Evolutionary conservation across 495 filamentous ascomycete genomes (phyloP).

Genomic region (Peziza echinospora): DNA sequence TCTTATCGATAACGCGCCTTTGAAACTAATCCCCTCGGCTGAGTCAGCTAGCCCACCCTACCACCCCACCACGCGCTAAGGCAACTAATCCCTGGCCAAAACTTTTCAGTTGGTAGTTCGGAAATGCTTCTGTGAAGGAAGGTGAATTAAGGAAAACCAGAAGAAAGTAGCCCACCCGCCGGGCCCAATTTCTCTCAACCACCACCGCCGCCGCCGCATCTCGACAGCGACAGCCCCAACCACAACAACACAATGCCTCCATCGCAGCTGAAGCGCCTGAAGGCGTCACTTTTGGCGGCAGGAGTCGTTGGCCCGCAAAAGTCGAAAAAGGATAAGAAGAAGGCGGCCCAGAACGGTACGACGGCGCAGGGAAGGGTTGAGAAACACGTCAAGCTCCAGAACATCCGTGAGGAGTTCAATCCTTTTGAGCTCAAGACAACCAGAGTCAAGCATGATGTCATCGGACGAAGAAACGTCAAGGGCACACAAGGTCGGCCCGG

Average conservation of each 20-base stretch:
- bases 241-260: conserved; percentile 86
- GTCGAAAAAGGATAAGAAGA: conserved; percentile 51
- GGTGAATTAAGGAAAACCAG: too few species aligned
- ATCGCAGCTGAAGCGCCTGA: conserved; percentile 89
- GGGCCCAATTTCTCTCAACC: too few species aligned
- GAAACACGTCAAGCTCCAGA: conserved; percentile 48
- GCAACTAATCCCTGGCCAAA: too few species aligned
- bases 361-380: conserved; percentile 54
- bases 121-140: too few species aligned
- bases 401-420: conserved; percentile 87
- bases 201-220: too few species aligned
- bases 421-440: conserved; percentile 78
- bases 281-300: conserved; percentile 64
- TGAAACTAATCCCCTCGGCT: too few species aligned
- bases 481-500: conserved; percentile 47
- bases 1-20: too few species aligned
- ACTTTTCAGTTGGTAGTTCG: too few species aligned
- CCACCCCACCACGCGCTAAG: too few species aligned
- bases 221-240: too few species aligned
- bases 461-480: conserved; percentile 27
- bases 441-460: conserved; percentile 12
- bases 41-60: too few species aligned
- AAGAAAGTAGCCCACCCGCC: too few species aligned
- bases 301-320: conserved; percentile 74
- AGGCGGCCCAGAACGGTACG: conserved; percentile 35